Conservation (phyloP, 2,329 filamentous ascomycete genomes). For the Calonectria honghensis region DNA sequence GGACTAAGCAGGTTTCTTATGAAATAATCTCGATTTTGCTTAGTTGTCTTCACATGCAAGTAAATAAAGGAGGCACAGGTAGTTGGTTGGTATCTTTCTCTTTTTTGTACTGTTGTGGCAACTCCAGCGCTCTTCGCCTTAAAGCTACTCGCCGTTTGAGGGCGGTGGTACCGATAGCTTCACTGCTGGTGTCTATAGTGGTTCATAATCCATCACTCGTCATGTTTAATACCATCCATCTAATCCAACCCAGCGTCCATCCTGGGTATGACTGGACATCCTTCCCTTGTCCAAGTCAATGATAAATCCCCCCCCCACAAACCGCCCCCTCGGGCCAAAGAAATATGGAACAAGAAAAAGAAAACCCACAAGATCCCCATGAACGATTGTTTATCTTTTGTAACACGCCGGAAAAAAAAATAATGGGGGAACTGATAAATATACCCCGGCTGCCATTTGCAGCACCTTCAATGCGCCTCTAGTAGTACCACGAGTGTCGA, state of each 20-base stretch:
- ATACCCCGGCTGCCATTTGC: conserved; percentile 30
- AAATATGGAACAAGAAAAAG: conserved; percentile 31
- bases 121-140: conserved; percentile 35
- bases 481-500: conserved; percentile 34
- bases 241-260: conserved; percentile 20
- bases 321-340: conserved; percentile 5
- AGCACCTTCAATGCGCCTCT: conserved; percentile 39
- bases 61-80: not conserved
- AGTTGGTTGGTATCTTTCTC: conserved; percentile 24
- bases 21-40: not conserved
- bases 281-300: conserved; percentile 12
- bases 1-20: not conserved
- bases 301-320: conserved; percentile 14
- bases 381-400: conserved; percentile 39
- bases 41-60: conserved; percentile 1
- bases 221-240: conserved; percentile 34
- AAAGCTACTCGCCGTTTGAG: conserved; percentile 32
- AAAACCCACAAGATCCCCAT: conserved; percentile 22
- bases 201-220: conserved; percentile 43
- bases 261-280: conserved; percentile 11
- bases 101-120: conserved; percentile 33
- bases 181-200: conserved; percentile 39
- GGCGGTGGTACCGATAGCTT: conserved; percentile 38
- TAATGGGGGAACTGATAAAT: not conserved
- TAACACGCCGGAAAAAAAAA: conserved; percentile 16